A percentile compares a stretch with the other conserved stretches of the same genome.
Conservation (phyloP, 495 filamentous ascomycete species). For the Articulospora tetracladia region DNA sequence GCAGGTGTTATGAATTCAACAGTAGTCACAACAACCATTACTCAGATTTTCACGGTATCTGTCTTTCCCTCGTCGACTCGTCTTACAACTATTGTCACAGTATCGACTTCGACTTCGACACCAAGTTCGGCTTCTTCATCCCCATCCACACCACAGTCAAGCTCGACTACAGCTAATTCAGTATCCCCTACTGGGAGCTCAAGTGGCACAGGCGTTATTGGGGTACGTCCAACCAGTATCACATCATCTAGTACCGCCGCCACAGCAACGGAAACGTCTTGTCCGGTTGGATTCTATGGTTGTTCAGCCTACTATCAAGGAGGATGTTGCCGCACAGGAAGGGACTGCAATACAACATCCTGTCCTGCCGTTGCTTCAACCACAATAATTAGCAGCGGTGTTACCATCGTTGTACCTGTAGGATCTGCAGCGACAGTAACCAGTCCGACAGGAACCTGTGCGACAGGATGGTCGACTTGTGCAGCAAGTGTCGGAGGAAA, state of each 20-base stretch:
- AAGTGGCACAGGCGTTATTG: constrained; percentile 26
- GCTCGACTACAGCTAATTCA: constrained; percentile 9
- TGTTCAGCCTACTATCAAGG: constrained; percentile 62
- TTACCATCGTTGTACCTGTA: constrained; percentile 62
- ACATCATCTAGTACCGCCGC: constrained; percentile 13
- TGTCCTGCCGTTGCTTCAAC: constrained; percentile 53
- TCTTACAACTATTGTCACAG: constrained; percentile 27
- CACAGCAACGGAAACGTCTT: constrained; percentile 39
- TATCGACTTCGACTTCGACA: constrained; percentile 16
- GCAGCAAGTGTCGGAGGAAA: constrained; percentile 60
- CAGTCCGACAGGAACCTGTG: constrained; percentile 49
- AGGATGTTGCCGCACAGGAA: constrained; percentile 68
- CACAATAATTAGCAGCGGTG: constrained; percentile 58
- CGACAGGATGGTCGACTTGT: constrained; percentile 75
- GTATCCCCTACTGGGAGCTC: constrained; percentile 13
- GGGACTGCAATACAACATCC: constrained; percentile 61
- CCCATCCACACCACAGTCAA: constrained; percentile 19
- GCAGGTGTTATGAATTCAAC: constrained; percentile 32
- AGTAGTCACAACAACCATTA: constrained; percentile 22
- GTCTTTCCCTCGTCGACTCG: constrained; percentile 12
- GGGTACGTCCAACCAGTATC: constrained; percentile 35
- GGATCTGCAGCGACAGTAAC: constrained; percentile 28
- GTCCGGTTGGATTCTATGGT: constrained; percentile 74
- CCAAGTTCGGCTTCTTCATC: constrained; percentile 9
- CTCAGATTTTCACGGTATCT: constrained; percentile 25